phyloP scores from a whole-genome alignment of 768 basidiomycete species.

The Roridomyces roridus region DNA sequence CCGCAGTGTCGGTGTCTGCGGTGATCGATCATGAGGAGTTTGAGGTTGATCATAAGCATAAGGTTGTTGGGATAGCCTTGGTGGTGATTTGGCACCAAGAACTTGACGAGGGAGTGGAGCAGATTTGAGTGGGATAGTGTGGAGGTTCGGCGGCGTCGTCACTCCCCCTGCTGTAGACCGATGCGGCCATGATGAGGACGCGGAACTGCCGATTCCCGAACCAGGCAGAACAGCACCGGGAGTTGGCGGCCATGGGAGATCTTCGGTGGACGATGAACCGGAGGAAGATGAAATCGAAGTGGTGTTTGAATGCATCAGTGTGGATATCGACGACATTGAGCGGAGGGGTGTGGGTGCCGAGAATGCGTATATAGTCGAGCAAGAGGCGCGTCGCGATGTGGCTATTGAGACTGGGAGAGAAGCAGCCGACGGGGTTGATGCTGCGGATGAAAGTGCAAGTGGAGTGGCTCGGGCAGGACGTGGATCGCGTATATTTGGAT shows the following conservation, averaged over 20 bases:
- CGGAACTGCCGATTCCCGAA: background rate
- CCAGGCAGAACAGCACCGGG: background rate
- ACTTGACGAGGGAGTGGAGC: no score
- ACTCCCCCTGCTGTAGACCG: background rate
- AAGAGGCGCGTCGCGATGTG: conserved; percentile 4
- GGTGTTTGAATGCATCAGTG: conserved; percentile 4
- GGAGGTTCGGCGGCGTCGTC: background rate
- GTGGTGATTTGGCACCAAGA: no score
- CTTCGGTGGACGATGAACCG: background rate
- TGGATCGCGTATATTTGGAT: background rate
- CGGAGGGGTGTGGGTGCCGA: background rate
- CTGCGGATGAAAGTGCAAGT: background rate
- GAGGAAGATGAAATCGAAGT: background rate
- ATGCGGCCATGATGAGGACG: conserved; percentile 4
- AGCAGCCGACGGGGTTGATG: background rate
- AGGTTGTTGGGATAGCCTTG: background rate
- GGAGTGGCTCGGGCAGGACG: background rate
- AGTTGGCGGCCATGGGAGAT: conserved; percentile 22
- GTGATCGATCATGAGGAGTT: background rate
- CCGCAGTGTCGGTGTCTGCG: background rate
- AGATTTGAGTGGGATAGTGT: no score
- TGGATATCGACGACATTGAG: background rate
- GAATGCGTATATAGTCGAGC: conserved; percentile 1
- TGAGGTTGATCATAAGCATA: background rate
- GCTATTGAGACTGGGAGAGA: background rate